Evolutionary conservation across 352 stramenopile species (phyloP).

Genomic region (Pythium aphanidermatum): DNA sequence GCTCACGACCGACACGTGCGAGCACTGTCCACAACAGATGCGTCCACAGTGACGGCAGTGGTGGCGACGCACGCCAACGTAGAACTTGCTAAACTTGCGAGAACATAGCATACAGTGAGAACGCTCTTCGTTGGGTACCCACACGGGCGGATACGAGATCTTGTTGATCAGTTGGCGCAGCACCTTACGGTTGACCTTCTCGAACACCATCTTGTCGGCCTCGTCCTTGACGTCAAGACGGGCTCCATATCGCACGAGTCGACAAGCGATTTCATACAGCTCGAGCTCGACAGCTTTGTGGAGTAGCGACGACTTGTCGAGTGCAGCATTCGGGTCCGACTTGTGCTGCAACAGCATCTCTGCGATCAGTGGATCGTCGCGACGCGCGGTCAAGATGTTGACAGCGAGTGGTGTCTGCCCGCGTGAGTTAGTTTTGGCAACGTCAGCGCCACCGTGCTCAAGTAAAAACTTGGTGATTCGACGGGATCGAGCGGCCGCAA

Average conservation of each 20-base stretch:
- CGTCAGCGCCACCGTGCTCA: constrained; percentile 50
- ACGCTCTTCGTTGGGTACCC: constrained; percentile 68
- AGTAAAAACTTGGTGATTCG: constrained; percentile 81
- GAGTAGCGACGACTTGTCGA: constrained; percentile 64
- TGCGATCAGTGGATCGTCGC: constrained; percentile 67
- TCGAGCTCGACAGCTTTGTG: constrained; percentile 69
- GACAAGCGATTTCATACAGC: constrained; percentile 67
- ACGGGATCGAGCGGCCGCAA: constrained; percentile 74
- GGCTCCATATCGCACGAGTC: constrained; percentile 72
- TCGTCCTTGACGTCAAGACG: constrained; percentile 74
- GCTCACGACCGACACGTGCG: constrained; percentile 61
- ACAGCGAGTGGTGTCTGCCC: constrained; percentile 69
- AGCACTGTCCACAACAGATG: constrained; percentile 74
- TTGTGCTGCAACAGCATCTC: constrained; percentile 80
- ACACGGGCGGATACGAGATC: constrained; percentile 76
- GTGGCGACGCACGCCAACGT: constrained; percentile 64
- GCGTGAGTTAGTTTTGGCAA: constrained; percentile 56
- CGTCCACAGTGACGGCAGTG: constrained; percentile 83
- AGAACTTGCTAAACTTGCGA: constrained; percentile 60
- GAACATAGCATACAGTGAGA: constrained; percentile 74
- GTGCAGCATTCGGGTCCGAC: constrained; percentile 53
- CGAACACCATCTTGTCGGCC: constrained; percentile 73
- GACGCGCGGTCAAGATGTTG: constrained; percentile 70
- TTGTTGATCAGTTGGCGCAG: constrained; percentile 69
- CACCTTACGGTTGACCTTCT: constrained; percentile 71